Evolutionary conservation across 2,329 filamentous ascomycete species (phyloP).

Genomic region (Cordyceps militaris): DNA sequence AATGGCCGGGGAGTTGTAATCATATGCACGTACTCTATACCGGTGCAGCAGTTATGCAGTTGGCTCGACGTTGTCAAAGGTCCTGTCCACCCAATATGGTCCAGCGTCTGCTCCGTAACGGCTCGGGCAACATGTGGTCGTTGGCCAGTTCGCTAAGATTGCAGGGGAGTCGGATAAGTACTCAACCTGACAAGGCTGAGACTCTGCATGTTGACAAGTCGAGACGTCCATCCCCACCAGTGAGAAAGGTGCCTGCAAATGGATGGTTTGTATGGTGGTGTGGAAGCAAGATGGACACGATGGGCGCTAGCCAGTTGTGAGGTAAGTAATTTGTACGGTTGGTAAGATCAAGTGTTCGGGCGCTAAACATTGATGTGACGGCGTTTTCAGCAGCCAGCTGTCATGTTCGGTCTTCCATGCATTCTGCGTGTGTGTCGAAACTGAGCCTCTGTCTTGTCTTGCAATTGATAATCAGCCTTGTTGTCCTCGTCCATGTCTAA

Average conservation of each 20-base stretch:
- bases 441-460: too few relatives aligned
- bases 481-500: not conserved
- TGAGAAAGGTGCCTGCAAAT: not conserved
- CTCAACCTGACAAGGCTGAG: not conserved
- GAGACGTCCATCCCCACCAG: not conserved
- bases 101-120: too few relatives aligned
- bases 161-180: too few relatives aligned
- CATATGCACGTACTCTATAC: too few relatives aligned
- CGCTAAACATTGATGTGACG: not conserved
- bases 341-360: not conserved
- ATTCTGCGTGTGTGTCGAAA: not conserved
- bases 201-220: not conserved
- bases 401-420: not conserved
- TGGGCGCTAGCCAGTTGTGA: not conserved
- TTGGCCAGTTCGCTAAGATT: too few relatives aligned
- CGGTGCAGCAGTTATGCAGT: too few relatives aligned
- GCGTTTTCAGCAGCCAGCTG: not conserved
- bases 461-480: not conserved
- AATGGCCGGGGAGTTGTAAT: too few relatives aligned
- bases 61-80: too few relatives aligned
- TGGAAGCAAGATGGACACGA: too few relatives aligned
- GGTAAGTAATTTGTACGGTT: too few relatives aligned
- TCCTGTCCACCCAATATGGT: too few relatives aligned
- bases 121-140: too few relatives aligned
- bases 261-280: conserved; percentile 12